These are phyloP conservation scores for Globisporangium megalacanthum DNA, from an alignment of 352 stramenopile genomes.

Conservation along the genomic window DNA sequence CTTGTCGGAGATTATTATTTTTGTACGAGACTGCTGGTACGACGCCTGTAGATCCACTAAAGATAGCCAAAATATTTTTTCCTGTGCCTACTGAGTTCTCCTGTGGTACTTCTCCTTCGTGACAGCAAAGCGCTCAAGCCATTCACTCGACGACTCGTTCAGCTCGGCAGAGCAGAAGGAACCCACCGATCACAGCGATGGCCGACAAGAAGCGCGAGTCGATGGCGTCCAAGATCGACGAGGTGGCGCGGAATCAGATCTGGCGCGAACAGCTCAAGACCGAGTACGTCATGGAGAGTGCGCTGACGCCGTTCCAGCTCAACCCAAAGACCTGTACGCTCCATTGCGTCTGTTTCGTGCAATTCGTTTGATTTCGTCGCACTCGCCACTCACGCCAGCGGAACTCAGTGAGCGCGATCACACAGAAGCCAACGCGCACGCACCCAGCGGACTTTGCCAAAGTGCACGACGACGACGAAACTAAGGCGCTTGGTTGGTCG, in stretches of 20 bases:
- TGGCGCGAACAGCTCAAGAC: constrained; percentile 86
- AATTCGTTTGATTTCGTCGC: background rate
- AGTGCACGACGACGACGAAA: constrained; percentile 42
- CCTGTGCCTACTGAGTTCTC: too few relatives aligned
- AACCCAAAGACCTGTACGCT: constrained; percentile 74
- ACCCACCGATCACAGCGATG: constrained; percentile 20
- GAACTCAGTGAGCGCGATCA: constrained; percentile 61
- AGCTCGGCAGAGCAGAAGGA: too few relatives aligned
- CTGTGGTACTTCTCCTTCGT: too few relatives aligned
- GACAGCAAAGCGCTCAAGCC: too few relatives aligned
- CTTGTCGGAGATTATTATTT: background rate
- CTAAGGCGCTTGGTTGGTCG: constrained; percentile 38
- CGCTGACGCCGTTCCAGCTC: constrained; percentile 74
- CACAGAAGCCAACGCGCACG: constrained; percentile 69
- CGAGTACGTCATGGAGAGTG: constrained; percentile 72
- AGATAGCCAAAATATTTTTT: too few relatives aligned
- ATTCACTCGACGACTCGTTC: too few relatives aligned
- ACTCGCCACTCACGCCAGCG: background rate
- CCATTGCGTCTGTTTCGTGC: too few relatives aligned
- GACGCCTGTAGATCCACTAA: too few relatives aligned
- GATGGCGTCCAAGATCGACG: constrained; percentile 75
- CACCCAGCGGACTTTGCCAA: constrained; percentile 71
- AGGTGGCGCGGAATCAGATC: constrained; percentile 84
- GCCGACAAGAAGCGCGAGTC: constrained; percentile 75
- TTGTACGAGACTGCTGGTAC: too few relatives aligned